Evolutionary conservation across 2,329 filamentous ascomycete species (phyloP), one percentile per base, ranked within the genome.

Genomic region (Ambrosiella xylebori): DNA sequence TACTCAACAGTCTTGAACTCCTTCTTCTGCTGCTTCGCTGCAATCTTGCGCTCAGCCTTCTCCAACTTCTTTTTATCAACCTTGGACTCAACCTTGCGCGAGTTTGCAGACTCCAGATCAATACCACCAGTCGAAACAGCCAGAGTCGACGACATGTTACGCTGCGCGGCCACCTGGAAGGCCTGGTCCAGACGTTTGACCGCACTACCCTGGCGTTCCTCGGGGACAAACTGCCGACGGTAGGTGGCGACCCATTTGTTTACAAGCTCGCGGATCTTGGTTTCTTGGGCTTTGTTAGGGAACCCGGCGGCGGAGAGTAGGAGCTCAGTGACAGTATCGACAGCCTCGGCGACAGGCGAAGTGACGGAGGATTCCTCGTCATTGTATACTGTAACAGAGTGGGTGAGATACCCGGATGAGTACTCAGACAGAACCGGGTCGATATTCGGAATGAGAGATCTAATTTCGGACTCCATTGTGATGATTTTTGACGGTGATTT

Each of bases 11-110:
- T 95, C 78, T 97, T 97, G 84, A 93, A 96, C 40, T 84, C 81
- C 76, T 98, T 98, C 77, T 95, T 95, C 74, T 89, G 93, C 74
- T 97, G 93, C 76, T 98, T 98, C 66, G 90, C 90, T 54, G 89
- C 88, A 68, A 98, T 93, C 76, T 98, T 98, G 64, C 87, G 80
- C 73, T 98, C 93, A 1, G 93, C 93, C 74, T 98, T 98, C 71
- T 98, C 93, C 17, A 98, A 82, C 78, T 98, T 98, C 84, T 97
- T 98, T 68, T 85, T 84, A 73, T 98, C 93, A 61, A 98, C 93
- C 69, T 91, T 88, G 65, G 91, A 97, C 74, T 98, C 93, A 60
- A 98, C 87, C 73, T 97, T 97, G 66, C 91, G 81, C 44, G 81
- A 78, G 68, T 94, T 95, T 67, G 90, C 89, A 59, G 91, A 94